Evolutionary conservation across 768 basidiomycete species (phyloP), one percentile per base, ranked within the genome.

Genomic region (Coprinopsis strossmayeri): DNA sequence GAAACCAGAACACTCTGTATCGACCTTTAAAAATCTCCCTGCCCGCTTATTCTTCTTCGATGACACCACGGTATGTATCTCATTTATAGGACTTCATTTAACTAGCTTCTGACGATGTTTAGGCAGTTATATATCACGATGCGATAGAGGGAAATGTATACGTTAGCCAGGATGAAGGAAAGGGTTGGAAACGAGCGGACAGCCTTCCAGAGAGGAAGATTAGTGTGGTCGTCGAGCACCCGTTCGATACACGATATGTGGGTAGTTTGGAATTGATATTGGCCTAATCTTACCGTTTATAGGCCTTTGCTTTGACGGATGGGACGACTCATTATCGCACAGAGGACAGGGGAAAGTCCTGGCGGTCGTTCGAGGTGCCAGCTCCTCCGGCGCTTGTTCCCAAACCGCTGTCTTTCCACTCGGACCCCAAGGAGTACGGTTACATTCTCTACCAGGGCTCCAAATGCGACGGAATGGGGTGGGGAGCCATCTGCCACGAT

Each of bases 121-220:
- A 77, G 76, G 58, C 63, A 51, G 86, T 83, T n/a, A 70, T 95
- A 41, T 92, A 87, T 58, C 90, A 92, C 59, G 93, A 97, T 65
- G 63, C 78, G 2, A 55, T 77, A 35, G 72, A 76, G 12, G 79
- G 86, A 10, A 74, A 81, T 54, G 71, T 98, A 7, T 81, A 81
- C 58, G 76, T 94, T 13, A 94, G 93, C 2, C 70, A 73, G 13
- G 81, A 98, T 59, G 96, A 99, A 69, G 96, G 96, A 45, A 91
- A 84, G 66, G 61, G 68, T 0, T 82, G 78, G 68, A 73, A 72
- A 5, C 68, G 62, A 21, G 76, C 73, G 15, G 67, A 72, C 0
- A 77, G 64, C 28, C 73, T 87, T 46, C 78, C 74, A 0, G 50
- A 57, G 46, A 87, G 84, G 15, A 68, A 75, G 40, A 81, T 87